Percentiles rank a stretch among this genome's conserved stretches.
Evolutionary conservation across 495 filamentous ascomycete genomes (phyloP).

Genomic region (Penicillium ochrochloron): DNA sequence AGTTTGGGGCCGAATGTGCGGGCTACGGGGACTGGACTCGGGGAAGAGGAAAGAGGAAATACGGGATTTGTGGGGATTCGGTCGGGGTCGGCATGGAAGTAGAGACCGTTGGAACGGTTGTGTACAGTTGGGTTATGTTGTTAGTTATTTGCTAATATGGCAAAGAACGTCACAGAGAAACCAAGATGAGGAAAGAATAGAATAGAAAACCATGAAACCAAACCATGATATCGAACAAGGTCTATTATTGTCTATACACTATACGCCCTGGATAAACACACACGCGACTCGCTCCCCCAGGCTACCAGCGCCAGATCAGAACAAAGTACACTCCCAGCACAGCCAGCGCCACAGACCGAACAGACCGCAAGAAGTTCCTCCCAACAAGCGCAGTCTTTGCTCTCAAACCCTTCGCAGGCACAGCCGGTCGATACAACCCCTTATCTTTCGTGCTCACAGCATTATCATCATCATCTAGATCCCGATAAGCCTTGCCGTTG

Average conservation of each 20-base stretch:
- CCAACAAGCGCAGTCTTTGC: conserved; percentile 22
- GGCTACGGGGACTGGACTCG: background rate
- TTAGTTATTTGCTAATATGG: background rate
- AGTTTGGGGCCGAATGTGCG: background rate
- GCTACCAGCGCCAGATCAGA: conserved; percentile 57
- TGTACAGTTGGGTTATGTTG: background rate
- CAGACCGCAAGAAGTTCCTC: conserved; percentile 32
- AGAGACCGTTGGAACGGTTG: too few relatives aligned
- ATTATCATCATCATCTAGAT: conserved; percentile 35
- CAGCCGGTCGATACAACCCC: conserved; percentile 21
- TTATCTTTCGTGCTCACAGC: conserved; percentile 30
- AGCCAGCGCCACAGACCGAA: conserved; percentile 47
- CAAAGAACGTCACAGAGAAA: background rate
- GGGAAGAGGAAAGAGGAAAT: background rate
- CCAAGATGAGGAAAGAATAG: too few relatives aligned
- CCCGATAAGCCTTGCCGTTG: conserved; percentile 33
- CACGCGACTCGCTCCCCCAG: conserved; percentile 5
- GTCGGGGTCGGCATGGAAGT: background rate
- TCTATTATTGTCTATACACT: conserved; percentile 22
- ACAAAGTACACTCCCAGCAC: conserved; percentile 56
- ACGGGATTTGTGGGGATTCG: background rate
- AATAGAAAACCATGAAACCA: too few relatives aligned
- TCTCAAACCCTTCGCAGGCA: conserved; percentile 13
- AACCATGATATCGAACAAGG: background rate
- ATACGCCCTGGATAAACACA: conserved; percentile 24